phyloP scores from a whole-genome alignment of 345 rosid species.

The Acer saccharum region DNA sequence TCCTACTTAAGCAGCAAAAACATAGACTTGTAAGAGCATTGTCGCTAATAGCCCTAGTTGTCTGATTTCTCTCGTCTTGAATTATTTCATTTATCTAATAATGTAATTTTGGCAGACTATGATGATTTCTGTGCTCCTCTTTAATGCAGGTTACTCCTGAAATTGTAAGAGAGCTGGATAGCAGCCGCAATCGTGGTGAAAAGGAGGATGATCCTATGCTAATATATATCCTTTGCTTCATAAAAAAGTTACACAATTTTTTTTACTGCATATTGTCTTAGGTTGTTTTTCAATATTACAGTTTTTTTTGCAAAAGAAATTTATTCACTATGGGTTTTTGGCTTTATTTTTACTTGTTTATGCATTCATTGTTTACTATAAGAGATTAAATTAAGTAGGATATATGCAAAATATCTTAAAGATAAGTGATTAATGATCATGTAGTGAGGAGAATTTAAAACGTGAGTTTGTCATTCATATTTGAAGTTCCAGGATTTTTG shows the following conservation, averaged over 20 bases:
- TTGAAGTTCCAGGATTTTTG: not conserved
- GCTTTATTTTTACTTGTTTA: not conserved
- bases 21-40: slow-evolving; percentile 69
- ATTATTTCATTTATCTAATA: not conserved
- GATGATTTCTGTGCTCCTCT: slow-evolving; percentile 4
- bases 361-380: not conserved
- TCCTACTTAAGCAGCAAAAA: slow-evolving; percentile 62
- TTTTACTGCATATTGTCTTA: not conserved
- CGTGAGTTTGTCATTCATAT: not conserved
- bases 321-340: not conserved
- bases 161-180: slow-evolving; percentile 72
- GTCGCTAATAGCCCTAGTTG: not conserved
- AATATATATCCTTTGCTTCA: slow-evolving; percentile 68
- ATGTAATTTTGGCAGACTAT: not conserved
- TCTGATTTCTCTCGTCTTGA: not conserved
- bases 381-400: not conserved
- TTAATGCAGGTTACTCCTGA: slow-evolving; percentile 78
- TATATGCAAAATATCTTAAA: not conserved
- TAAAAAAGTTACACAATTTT: not conserved
- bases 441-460: not conserved
- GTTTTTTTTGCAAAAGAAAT: not conserved
- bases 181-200: slow-evolving; percentile 87
- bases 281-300: not conserved
- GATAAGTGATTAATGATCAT: not conserved
- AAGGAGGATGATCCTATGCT: slow-evolving; percentile 70